Conservation (phyloP, 495 filamentous ascomycete genomes). For the Neurospora sp. region DNA sequence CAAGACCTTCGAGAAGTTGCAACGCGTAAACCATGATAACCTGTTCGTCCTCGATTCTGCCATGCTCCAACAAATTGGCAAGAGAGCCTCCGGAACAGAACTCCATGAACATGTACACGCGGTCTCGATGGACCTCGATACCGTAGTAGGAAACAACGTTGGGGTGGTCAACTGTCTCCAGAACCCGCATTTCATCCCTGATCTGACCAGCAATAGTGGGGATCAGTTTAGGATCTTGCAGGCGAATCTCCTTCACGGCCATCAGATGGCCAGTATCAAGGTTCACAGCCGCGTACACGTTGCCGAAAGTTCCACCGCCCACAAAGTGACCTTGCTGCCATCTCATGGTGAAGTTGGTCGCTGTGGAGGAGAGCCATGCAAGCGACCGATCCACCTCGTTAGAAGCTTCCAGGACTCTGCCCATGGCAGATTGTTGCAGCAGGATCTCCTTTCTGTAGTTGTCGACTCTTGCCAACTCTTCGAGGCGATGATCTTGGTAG, state of each 20-base stretch:
- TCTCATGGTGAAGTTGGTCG: conserved; percentile 85
- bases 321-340: conserved; percentile 99
- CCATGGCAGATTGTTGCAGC: conserved; percentile 80
- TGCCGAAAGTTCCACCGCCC: conserved; percentile 93
- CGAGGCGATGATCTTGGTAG: conserved; percentile 62
- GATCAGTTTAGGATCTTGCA: conserved; percentile 94
- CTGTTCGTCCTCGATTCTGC: conserved; percentile 93
- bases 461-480: conserved; percentile 65
- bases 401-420: conserved; percentile 81
- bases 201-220: conserved; percentile 89
- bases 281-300: conserved; percentile 94
- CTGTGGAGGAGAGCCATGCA: conserved; percentile 83
- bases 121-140: conserved; percentile 95
- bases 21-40: conserved; percentile 97
- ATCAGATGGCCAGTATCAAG: conserved; percentile 90
- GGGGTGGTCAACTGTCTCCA: conserved; percentile 90
- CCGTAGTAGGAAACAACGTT: conserved; percentile 97
- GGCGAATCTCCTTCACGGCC: conserved; percentile 96
- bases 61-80: conserved; percentile 85
- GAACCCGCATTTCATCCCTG: conserved; percentile 90
- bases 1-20: conserved; percentile 90
- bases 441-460: conserved; percentile 65
- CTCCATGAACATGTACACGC: conserved; percentile 99
- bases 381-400: conserved; percentile 93
- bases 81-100: conserved; percentile 93